Conservation (phyloP, 2,329 filamentous ascomycete species). For the Fusarium poae region DNA sequence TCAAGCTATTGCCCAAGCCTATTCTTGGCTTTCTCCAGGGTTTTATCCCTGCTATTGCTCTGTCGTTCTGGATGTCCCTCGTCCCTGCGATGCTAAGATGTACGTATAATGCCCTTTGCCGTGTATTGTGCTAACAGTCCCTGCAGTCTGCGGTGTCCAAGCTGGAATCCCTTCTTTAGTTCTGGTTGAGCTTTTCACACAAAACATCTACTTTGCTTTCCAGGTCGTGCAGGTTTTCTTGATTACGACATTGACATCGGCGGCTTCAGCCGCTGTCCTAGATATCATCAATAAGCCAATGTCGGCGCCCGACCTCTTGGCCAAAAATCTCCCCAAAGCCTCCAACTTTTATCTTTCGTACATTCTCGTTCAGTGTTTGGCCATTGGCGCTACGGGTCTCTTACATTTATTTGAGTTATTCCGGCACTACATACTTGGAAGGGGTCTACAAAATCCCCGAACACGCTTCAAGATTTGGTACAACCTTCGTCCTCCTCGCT, state of each 20-base stretch:
- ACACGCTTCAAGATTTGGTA: constrained; percentile 85
- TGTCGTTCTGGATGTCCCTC: constrained; percentile 87
- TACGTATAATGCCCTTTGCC: constrained; percentile 31
- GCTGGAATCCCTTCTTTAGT: constrained; percentile 84
- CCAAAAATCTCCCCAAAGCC: constrained; percentile 80
- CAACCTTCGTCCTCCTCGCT: constrained; percentile 77
- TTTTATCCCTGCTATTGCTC: constrained; percentile 81
- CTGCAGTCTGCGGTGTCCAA: constrained; percentile 77
- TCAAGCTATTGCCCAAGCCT: constrained; percentile 75
- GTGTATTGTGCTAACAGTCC: constrained; percentile 29
- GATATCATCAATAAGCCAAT: constrained; percentile 74
- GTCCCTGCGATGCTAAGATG: constrained; percentile 83
- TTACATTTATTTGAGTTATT: constrained; percentile 77
- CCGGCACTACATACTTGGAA: constrained; percentile 70
- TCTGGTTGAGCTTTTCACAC: constrained; percentile 86
- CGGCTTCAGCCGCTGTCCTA: constrained; percentile 77
- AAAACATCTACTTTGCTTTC: constrained; percentile 92
- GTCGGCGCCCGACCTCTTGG: constrained; percentile 73
- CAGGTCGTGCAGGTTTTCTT: constrained; percentile 94
- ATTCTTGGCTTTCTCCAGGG: constrained; percentile 88
- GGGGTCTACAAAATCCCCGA: constrained; percentile 81
- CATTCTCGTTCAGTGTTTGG: constrained; percentile 91
- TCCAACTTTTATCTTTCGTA: constrained; percentile 97
- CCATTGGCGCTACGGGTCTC: constrained; percentile 79
- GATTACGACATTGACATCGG: constrained; percentile 84